Percentiles rank a stretch among this genome's conserved stretches.
Evolutionary conservation across 2,329 filamentous ascomycete genomes (phyloP).

Genomic region (Pyricularia sp.): DNA sequence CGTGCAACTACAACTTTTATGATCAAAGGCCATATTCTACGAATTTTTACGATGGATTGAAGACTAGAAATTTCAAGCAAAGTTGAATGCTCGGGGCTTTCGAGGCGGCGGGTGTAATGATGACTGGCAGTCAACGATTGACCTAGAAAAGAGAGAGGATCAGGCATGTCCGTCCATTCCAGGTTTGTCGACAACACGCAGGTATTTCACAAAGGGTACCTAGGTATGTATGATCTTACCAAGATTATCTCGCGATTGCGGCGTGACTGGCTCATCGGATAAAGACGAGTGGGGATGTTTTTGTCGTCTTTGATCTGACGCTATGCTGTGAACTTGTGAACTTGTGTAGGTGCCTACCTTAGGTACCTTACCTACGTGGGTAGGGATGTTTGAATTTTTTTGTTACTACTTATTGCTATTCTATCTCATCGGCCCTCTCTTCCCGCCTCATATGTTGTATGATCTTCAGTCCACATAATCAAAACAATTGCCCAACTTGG

Average conservation of each 20-base stretch:
- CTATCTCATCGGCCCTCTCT: not conserved
- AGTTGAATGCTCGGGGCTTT: too few relatives aligned
- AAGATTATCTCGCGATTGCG: not conserved
- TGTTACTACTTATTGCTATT: not conserved
- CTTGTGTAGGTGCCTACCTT: not conserved
- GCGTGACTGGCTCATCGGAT: not conserved
- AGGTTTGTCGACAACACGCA: not conserved
- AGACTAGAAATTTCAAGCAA: not conserved
- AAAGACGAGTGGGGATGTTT: not conserved
- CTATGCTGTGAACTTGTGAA: not conserved
- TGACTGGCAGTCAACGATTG: too few relatives aligned
- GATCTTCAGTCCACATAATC: constrained; percentile 2
- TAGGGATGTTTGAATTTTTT: not conserved
- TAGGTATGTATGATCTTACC: not conserved
- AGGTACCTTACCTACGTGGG: too few relatives aligned
- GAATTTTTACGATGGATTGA: not conserved
- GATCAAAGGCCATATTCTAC: not conserved
- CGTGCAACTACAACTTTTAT: not conserved
- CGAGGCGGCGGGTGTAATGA: too few relatives aligned
- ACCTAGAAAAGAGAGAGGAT: too few relatives aligned
- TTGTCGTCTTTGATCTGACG: not conserved
- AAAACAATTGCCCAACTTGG: not conserved
- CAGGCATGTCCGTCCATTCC: too few relatives aligned
- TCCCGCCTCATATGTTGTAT: not conserved
- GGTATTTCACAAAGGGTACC: not conserved